Evolutionary conservation across 805 yeast genomes (phyloP), one percentile per base, ranked within the genome.

Genomic region (Jamesozyma rosinii): DNA sequence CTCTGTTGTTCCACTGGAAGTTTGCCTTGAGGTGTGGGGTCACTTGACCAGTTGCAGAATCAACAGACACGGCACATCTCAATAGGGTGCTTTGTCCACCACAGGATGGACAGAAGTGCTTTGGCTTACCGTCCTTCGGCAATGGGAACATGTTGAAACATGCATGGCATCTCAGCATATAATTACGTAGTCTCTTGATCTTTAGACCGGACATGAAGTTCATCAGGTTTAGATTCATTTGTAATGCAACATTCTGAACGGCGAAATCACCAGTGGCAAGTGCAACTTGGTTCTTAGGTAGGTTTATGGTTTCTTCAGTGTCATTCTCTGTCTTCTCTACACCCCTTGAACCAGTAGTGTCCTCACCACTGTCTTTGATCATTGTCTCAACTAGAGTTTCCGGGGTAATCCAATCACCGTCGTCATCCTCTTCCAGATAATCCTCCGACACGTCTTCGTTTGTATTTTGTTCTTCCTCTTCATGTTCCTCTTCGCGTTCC

Each of bases 121-220:
- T 77, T 37, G 89, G 78, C 35, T 72, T 74, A 2, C 89, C 89
- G 49, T 76, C 74, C 54, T 80, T 83, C 22, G 90, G 85, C 44
- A 86, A 71, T 6, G 95, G 89, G 13, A 81, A 68, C 60, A 92
- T 70, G 45, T 75, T 70, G 76, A 92, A 92, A 67, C 99, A 92
- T 0, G 97, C 99, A 63, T 92, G 96, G 64, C 99, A 92, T 65
- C 99, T 74, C 58, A 85, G 74, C 97, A 90, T 90, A 62, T 86
- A 89, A 67, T 83, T 86, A 61, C 95, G 75, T 29, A 92, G 83
- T 60, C 85, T 77, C 51, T 77, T 82, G 64, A 92, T 89, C 54
- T 81, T 87, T 49, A 80, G 69, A 18, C 98, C 98, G 1, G 89
- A 77, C 67, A 77, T 73, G 20, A 84, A 71, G 63, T 89, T 89